A percentile compares a stretch with the other conserved stretches of the same genome.
Evolutionary conservation across 805 yeast genomes (phyloP).

Genomic region (Blastobotrys robertii): DNA sequence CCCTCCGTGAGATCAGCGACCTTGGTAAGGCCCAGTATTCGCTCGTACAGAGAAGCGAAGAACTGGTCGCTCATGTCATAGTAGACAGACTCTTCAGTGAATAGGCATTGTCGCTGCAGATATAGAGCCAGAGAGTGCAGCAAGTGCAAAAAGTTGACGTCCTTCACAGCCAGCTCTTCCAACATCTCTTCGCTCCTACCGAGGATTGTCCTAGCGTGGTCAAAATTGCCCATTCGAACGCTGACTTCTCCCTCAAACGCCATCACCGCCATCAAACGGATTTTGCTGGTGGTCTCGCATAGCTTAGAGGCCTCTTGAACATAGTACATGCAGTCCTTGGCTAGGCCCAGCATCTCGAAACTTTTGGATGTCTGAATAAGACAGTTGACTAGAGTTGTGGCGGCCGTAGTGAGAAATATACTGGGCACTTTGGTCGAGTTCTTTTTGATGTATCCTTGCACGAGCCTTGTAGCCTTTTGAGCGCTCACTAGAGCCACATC

Average conservation of each 20-base stretch:
- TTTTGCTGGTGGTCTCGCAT: conserved; percentile 2
- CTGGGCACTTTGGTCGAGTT: background rate
- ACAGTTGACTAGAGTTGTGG: conserved; percentile 6
- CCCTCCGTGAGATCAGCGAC: background rate
- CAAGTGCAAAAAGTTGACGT: conserved; percentile 7
- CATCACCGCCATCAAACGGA: conserved; percentile 3
- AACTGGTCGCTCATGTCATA: conserved; percentile 11
- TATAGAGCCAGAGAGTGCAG: conserved; percentile 10
- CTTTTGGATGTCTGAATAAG: conserved; percentile 6
- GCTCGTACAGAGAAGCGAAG: conserved; percentile 2
- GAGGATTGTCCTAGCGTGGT: conserved; percentile 7
- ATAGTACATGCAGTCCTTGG: conserved; percentile 8
- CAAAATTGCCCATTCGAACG: conserved; percentile 9
- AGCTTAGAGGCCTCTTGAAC: conserved; percentile 11
- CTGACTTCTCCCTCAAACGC: conserved; percentile 10
- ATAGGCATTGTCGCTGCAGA: conserved; percentile 9
- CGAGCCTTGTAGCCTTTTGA: conserved; percentile 5
- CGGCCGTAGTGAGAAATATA: background rate
- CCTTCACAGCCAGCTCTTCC: conserved; percentile 4
- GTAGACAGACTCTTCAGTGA: conserved; percentile 10
- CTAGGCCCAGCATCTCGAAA: conserved; percentile 12
- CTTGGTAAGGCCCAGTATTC: background rate
- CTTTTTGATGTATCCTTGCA: conserved; percentile 7
- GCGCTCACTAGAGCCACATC: conserved; percentile 6
- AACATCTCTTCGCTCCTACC: conserved; percentile 10